Evolutionary conservation across 164 flowering plant species (phyloP), one percentile per base, ranked within the genome.

Genomic region (Vitis labrusca): DNA sequence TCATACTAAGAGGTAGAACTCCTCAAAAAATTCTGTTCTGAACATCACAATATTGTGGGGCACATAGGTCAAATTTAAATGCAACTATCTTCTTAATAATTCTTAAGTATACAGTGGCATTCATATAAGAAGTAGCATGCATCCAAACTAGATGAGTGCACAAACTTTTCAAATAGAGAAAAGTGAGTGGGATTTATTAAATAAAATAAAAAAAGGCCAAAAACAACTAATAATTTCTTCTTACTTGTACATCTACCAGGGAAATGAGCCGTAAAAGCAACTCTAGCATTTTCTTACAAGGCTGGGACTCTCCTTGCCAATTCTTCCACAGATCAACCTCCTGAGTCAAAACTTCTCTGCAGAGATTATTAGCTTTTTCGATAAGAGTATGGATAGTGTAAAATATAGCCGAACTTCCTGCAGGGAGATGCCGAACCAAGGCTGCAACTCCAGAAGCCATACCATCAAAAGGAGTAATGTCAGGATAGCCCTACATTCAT

Each of bases 381-480:
- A 83, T 85, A 60, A 93, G 90, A 77, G 83, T 73, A 57, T 92
- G 84, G 54, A 96, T 77, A 69, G 89, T 84, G 78, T 86, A 96
- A 79, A 85, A 86, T 74, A 81, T 84, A 30, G 95, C 89, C 8
- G 97, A 91, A 81, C 97, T 87, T 75, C 98, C 98, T 55, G 97
- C 97, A 66, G 98, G 98, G 78, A 93, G 97, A 83, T 91, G 76
- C 32, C 91, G 84, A 74, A 89, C 87, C 79, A 92, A 68, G 56
- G 97, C 91, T 67, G 80, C 89, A 63, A 96, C 91, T 64, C 99
- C 99, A 61, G 97, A 88, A 73, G 97, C 95, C 88, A 92, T 71
- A 52, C 97, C 95, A 66, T 96, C 97, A 74, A 90, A 88, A 49
- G 99, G 98, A 32, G 97, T 93, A 47, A 79, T 76, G 61, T 74